A percentile compares a stretch with the other conserved stretches of the same genome.
Conservation (phyloP, 2,329 filamentous ascomycete species). For the Orbilia oligospora region DNA sequence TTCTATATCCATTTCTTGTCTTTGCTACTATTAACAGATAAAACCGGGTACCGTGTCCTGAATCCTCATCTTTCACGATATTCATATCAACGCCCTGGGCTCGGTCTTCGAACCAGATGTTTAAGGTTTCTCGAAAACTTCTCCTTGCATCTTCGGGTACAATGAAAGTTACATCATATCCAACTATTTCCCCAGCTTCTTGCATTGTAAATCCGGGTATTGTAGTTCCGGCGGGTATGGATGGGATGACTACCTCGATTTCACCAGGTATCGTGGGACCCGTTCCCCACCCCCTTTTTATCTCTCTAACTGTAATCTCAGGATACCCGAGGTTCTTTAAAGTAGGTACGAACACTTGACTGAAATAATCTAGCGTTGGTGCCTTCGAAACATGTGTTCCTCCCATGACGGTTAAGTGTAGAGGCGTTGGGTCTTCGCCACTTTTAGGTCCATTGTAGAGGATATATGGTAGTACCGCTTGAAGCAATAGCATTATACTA, state of each 20-base stretch:
- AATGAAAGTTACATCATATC: conserved; percentile 72
- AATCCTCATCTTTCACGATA: conserved; percentile 71
- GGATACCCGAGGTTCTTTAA: conserved; percentile 67
- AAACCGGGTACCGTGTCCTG: conserved; percentile 70
- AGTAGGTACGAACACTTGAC: conserved; percentile 74
- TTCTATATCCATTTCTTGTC: conserved; percentile 66
- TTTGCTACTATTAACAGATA: conserved; percentile 74
- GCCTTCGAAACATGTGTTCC: conserved; percentile 75
- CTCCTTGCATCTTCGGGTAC: conserved; percentile 67
- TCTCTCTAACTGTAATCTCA: conserved; percentile 63
- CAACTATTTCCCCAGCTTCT: conserved; percentile 66
- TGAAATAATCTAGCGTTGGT: conserved; percentile 75
- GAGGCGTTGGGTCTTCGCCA: conserved; percentile 63
- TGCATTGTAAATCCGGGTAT: conserved; percentile 66
- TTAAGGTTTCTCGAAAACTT: conserved; percentile 46
- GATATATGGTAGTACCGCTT: conserved; percentile 74
- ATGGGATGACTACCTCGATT: conserved; percentile 70
- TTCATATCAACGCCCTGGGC: conserved; percentile 66
- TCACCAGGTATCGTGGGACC: conserved; percentile 68
- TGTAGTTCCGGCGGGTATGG: conserved; percentile 66
- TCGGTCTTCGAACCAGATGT: conserved; percentile 33
- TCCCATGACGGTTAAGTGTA: conserved; percentile 72
- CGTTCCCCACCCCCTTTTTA: conserved; percentile 71
- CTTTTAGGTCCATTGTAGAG: conserved; percentile 66
- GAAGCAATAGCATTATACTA: conserved; percentile 74